Conservation (phyloP, 2,329 filamentous ascomycete species). For the Neofusicoccum umdonicola region DNA sequence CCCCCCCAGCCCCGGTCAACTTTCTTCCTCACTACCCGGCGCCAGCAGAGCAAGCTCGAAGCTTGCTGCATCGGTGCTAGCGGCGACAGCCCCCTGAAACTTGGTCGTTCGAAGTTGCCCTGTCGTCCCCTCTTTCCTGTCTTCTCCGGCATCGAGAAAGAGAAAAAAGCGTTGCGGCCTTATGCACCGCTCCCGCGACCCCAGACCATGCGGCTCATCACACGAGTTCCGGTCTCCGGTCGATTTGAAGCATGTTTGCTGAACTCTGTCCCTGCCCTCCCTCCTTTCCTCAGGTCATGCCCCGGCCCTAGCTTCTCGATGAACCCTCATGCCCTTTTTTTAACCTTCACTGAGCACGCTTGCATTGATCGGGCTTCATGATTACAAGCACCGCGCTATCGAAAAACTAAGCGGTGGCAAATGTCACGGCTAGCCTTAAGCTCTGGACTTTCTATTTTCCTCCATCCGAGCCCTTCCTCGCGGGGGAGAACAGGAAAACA, state of each 20-base stretch:
- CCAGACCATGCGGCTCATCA: slow-evolving; percentile 15
- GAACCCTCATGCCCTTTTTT: not conserved
- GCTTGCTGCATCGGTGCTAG: not conserved
- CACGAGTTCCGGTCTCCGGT: not conserved
- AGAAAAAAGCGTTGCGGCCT: not conserved
- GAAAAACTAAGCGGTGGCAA: not conserved
- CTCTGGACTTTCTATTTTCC: not conserved
- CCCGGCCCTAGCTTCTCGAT: not conserved
- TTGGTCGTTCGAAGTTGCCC: not conserved
- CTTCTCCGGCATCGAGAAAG: not conserved
- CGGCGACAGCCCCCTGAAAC: not conserved
- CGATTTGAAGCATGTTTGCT: not conserved
- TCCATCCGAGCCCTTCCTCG: not conserved
- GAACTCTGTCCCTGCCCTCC: not conserved
- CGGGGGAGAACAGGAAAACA: not conserved
- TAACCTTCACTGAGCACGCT: not conserved
- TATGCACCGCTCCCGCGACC: slow-evolving; percentile 1
- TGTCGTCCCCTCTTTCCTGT: not conserved
- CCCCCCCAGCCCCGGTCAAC: not conserved
- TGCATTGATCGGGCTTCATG: not conserved
- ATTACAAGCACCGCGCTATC: not conserved
- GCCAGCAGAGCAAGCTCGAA: not conserved
- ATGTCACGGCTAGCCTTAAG: not conserved
- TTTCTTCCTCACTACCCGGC: not conserved
- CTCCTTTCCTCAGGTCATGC: not conserved